Percentiles rank a stretch among this genome's conserved stretches.
These are phyloP conservation scores for Sarcodon aspratus DNA, from an alignment of 768 basidiomycete genomes.

Conservation along the genomic window DNA sequence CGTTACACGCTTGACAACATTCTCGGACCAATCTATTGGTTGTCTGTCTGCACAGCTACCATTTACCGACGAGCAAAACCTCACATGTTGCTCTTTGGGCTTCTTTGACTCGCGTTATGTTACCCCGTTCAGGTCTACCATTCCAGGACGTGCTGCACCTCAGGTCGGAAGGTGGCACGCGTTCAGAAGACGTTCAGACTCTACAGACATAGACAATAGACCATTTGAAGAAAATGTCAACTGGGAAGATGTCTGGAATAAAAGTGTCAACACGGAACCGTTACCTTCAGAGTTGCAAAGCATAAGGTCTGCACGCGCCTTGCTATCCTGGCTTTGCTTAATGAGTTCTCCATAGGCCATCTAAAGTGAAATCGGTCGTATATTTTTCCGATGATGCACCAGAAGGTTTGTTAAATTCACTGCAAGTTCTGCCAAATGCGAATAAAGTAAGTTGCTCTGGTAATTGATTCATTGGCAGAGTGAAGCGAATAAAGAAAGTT, in stretches of 20 bases:
- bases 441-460: slow-evolving; percentile 30
- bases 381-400: slow-evolving; percentile 49
- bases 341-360: slow-evolving; percentile 6
- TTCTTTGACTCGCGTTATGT: slow-evolving; percentile 32
- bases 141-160: slow-evolving; percentile 42
- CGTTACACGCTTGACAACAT: slow-evolving; percentile 11
- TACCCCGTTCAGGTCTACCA: slow-evolving; percentile 47
- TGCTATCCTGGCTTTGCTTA: not conserved
- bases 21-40: slow-evolving; percentile 33
- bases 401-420: slow-evolving; percentile 38
- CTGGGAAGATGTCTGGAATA: slow-evolving; percentile 45
- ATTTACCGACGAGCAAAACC: slow-evolving; percentile 8
- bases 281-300: slow-evolving; percentile 29
- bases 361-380: slow-evolving; percentile 24
- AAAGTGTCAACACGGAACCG: slow-evolving; percentile 9
- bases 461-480: not conserved
- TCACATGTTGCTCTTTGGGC: slow-evolving; percentile 46
- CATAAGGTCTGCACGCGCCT: slow-evolving; percentile 23
- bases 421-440: slow-evolving; percentile 30
- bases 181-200: slow-evolving; percentile 28
- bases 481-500: slow-evolving; percentile 26
- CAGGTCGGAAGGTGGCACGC: slow-evolving; percentile 72
- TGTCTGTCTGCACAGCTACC: slow-evolving; percentile 48
- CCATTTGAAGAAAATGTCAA: slow-evolving; percentile 16
- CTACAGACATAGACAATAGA: slow-evolving; percentile 1